Evolutionary conservation across 306 rosid species (phyloP), one percentile per base, ranked within the genome.

Genomic region (Trifolium subterraneum): DNA sequence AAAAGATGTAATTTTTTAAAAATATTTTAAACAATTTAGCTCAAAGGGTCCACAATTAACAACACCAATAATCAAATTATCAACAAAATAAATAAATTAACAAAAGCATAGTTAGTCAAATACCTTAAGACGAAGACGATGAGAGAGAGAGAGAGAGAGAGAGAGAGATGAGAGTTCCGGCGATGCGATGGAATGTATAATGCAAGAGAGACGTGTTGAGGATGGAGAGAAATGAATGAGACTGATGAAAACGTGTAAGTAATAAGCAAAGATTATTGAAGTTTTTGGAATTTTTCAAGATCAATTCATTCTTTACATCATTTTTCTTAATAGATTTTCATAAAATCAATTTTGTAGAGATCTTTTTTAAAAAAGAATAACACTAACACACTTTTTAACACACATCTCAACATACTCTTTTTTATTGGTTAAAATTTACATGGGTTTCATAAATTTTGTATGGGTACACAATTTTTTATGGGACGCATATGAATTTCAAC

Each of bases 1-100:
- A 11, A 70, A 52, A 55, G 8, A 51, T 22, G 13, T 0, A 31
- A 11, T 45, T 6, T 29, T 60, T 2, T 3, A 16, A 47, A 69
- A 0, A 41, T 29, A 45, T 73, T 0, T 10, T 4, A 9, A 59
- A 62, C 16, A 23, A 36, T 61, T 50, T 18, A 63, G 44, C 64
- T 74, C 54, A 45, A 78, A 64, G 75, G 35, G 55, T 39, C 25
- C 11, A 15, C 19, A 42, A 36, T 51, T 31, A 75, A 64, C 61
- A 25, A 33, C 68, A 52, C 15, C 8, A 71, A 45, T 1, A 82
- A 15, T 20, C 51, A 71, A 76, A 56, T 10, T 36, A 71, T 25
- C 1, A 8, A 8, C 3, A 19, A 64, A 0, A 3, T 10, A 64
- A 9, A 7, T 0, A 16, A 45, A 60, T 16, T 59, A 33, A 69